phyloP scores from a whole-genome alignment of 148 eudicot species.

The Camellia lanceoleosa region DNA sequence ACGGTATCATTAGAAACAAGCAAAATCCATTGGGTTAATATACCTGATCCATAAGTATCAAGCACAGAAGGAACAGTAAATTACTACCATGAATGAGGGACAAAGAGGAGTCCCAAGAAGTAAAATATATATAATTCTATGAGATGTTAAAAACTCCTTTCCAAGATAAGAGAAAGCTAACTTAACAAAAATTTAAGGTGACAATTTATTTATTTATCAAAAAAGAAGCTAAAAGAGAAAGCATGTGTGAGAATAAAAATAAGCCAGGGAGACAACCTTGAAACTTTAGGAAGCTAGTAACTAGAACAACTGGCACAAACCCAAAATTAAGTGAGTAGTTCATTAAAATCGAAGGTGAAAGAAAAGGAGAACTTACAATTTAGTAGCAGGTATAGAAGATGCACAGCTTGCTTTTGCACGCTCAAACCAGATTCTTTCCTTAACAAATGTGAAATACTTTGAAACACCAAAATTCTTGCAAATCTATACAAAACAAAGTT shows the following conservation, averaged over 20 bases:
- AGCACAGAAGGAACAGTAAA: background rate
- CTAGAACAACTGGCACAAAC: background rate
- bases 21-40: background rate
- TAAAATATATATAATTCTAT: background rate
- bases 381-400: constrained; percentile 63
- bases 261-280: background rate
- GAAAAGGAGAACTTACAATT: constrained; percentile 57
- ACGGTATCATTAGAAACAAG: too few species aligned
- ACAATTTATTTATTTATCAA: background rate
- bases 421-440: constrained; percentile 59
- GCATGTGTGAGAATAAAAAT: background rate
- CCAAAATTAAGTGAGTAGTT: background rate
- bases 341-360: background rate
- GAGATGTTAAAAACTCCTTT: background rate
- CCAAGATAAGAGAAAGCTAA: background rate
- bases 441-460: constrained; percentile 54
- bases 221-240: background rate
- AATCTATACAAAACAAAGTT: constrained; percentile 46
- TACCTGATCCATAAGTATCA: background rate
- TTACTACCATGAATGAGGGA: background rate
- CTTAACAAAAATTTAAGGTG: background rate
- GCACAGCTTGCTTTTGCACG: constrained; percentile 70
- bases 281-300: background rate
- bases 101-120: background rate
- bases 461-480: constrained; percentile 46